Base-by-base conservation (phyloP, 2,329 filamentous ascomycete genomes). In the Aaosphaeria pasadenensis region DNA sequence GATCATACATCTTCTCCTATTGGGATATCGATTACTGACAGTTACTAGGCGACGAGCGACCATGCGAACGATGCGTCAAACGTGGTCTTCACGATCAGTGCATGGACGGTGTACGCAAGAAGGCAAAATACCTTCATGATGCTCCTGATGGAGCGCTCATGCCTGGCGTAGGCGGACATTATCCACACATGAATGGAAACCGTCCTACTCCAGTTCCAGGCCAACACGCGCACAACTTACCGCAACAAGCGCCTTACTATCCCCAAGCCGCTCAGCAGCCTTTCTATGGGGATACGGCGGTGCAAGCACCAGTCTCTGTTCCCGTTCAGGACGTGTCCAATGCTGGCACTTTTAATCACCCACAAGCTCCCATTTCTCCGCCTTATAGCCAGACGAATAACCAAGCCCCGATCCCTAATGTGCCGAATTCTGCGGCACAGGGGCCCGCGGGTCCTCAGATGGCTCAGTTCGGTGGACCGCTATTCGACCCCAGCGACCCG, bases 121-220 rank as follows among this genome's bases (percentile, higher is more conserved):
- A 97, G 79, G 94, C 94, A 45, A 99, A 99, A 71, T 99, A 99
- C 71, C 87, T 99, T 48, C 91, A 97, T 66, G 94, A 97, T 78
- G 91, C 92, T 29, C 91, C 92, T 33, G 84, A 90, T 45, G 91
- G 95, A 68, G 91, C 91, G 41, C 78, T 96, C 53, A 82, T 92
- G 66, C 89, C 91, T n/a, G 90, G 94, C 39, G 80, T 94, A 42
- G 85, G 86, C 5, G 83, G 85, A 30, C 87, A 83, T 61, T 89
- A 87, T 62, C 81, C 77, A 70, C 70, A 73, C 72, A 59, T 68
- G 75, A 64, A 72, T 74, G 60, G 72, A 73, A 57, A 77, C 76
- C 33, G 9, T n/a, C 7, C 33, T 36, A n/a, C n/a, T n/a, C 33
- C 7, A 9, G 7, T 36, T 36, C 33, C 7, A 36, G 33, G 33